Conservation (phyloP, 768 basidiomycete genomes). For the Leccinum longicurvipes region DNA sequence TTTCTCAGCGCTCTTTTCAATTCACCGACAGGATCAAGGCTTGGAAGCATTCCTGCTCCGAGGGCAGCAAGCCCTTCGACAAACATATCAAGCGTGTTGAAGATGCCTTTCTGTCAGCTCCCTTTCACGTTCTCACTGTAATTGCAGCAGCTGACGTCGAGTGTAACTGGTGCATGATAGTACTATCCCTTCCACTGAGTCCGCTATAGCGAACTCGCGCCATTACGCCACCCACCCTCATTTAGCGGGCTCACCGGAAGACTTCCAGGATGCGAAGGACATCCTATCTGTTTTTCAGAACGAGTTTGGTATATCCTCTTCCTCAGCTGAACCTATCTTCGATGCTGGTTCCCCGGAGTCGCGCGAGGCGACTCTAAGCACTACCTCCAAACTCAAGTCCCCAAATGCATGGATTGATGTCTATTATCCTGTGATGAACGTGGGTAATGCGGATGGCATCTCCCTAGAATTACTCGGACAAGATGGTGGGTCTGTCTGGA, state of each 20-base stretch:
- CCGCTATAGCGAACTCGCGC: conserved; percentile 55
- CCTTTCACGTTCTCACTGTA: background rate
- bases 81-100: conserved; percentile 24
- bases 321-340: conserved; percentile 51
- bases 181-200: conserved; percentile 53
- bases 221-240: conserved; percentile 67
- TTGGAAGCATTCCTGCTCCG: conserved; percentile 10
- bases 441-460: conserved; percentile 54
- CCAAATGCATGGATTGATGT: conserved; percentile 80
- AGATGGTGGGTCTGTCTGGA: conserved; percentile 55
- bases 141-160: background rate
- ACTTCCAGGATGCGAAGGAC: conserved; percentile 60
- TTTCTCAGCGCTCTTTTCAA: background rate
- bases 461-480: conserved; percentile 63
- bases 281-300: conserved; percentile 67
- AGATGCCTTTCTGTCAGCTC: conserved; percentile 35
- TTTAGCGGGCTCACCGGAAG: conserved; percentile 62
- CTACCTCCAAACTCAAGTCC: conserved; percentile 42
- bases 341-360: conserved; percentile 67
- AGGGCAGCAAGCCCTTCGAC: conserved; percentile 4
- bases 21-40: conserved; percentile 1
- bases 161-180: conserved; percentile 27
- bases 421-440: conserved; percentile 89
- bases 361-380: conserved; percentile 59
- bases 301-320: conserved; percentile 51